A percentile compares a stretch with the other conserved stretches of the same genome.
phyloP scores from a whole-genome alignment of 257 asterid genomes.

The Primulina eburnea region DNA sequence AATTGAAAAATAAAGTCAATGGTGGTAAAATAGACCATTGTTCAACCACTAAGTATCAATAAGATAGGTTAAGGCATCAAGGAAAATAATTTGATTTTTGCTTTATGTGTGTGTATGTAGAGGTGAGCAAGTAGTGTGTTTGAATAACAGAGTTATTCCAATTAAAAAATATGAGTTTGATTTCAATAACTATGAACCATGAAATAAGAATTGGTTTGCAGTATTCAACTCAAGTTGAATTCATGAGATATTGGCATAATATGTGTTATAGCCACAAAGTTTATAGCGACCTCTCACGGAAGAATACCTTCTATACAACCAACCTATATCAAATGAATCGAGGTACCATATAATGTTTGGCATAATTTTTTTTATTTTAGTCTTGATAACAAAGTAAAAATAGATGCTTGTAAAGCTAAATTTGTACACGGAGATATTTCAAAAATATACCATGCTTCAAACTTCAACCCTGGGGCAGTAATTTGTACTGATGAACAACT shows the following conservation, averaged over 20 bases:
- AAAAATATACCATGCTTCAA: background rate
- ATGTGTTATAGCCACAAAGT: background rate
- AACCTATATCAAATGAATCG: background rate
- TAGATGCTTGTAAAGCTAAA: background rate
- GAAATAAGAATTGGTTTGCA: background rate
- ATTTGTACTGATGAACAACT: background rate
- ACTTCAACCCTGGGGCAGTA: background rate
- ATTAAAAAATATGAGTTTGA: background rate
- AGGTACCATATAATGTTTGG: background rate
- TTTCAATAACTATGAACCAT: background rate
- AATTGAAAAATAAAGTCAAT: slow-evolving; percentile 44
- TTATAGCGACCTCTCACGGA: background rate
- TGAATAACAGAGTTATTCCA: background rate
- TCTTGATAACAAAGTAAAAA: background rate
- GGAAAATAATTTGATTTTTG: background rate
- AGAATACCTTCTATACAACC: background rate
- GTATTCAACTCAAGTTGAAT: background rate
- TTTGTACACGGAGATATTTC: background rate
- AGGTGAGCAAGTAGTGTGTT: slow-evolving; percentile 4
- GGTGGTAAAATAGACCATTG: slow-evolving; percentile 28
- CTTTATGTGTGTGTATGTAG: background rate
- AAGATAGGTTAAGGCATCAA: slow-evolving; percentile 5
- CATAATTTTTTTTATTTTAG: background rate
- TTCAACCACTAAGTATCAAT: background rate
- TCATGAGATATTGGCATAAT: background rate